These are phyloP conservation scores for Rosa lucieae DNA, from an alignment of 306 rosid genomes.

Conservation along the genomic window DNA sequence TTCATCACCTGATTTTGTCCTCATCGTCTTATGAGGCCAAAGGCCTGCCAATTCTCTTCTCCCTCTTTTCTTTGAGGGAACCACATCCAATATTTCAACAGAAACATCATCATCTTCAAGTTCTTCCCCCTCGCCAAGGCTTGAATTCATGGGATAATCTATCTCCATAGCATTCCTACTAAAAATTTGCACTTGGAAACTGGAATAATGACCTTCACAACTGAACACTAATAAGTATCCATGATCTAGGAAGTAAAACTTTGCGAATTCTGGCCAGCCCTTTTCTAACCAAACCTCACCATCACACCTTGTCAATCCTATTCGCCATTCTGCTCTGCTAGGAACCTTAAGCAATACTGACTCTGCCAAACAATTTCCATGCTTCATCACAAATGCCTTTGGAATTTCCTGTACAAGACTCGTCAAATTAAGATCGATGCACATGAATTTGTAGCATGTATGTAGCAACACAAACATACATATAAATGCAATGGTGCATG, in stretches of 20 bases:
- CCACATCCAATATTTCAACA: neutral
- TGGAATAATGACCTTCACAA: neutral
- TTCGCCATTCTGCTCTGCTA: neutral
- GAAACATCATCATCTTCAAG: neutral
- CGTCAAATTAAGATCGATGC: neutral
- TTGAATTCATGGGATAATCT: neutral
- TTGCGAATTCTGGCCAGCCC: conserved; percentile 7
- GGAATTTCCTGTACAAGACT: neutral
- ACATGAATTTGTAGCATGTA: neutral
- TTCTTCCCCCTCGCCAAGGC: neutral
- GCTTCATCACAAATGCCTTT: neutral
- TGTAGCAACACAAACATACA: neutral
- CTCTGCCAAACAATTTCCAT: neutral
- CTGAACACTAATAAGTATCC: neutral
- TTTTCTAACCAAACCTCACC: conserved; percentile 4
- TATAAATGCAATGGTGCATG: neutral
- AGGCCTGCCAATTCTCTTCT: neutral
- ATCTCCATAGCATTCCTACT: neutral
- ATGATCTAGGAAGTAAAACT: neutral
- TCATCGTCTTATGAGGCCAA: neutral
- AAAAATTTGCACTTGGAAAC: neutral
- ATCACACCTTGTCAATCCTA: neutral
- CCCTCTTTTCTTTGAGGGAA: neutral
- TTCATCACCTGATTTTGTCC: neutral
- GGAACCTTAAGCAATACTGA: neutral